Evolutionary conservation across 306 rosid species (phyloP), one percentile per base, ranked within the genome.

Genomic region (Acacia confusa): DNA sequence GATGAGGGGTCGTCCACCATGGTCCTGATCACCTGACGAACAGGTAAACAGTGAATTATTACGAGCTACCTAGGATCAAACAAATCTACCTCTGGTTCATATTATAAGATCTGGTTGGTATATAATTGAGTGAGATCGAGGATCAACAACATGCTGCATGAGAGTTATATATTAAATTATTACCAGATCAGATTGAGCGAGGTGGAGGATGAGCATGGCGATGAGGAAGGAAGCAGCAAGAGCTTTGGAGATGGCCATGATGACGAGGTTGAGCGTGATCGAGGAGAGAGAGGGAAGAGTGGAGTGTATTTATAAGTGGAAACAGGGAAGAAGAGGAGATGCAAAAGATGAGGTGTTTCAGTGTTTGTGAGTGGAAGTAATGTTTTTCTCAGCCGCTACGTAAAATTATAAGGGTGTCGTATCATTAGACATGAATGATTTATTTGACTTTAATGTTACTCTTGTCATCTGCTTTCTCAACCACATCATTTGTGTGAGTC

Each of bases 111-210:
- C 1, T 36, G 0, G 38, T 36, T 36, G 40, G 25, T 12, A 27
- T 30, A 30, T 4, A 65, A 65, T 12, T 60, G 2, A 32, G 20
- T 6, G 2, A 20, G 7, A n/a, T n/a, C n/a, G n/a, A 12, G 48
- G 20, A 47, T 34, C 38, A 6, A 48, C n/a, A n/a, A n/a, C n/a
- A n/a, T n/a, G 20, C 15, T 48, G 70, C 19, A 36, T 25, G 30
- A 28, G 7, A 12, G 48, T 81, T 79, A 20, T 52, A 34, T 1
- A 17, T 53, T 53, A 53, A 7, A 6, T 1, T 52, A 53, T 7
- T 7, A 85, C 90, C 71, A 14, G 66, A 53, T 79, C 76, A 73
- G 90, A 87, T 34, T 85, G 72, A 19, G 47, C 84, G 4, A 73
- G 79, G 34, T 45, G 64, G 34, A 88, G 47, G 41, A 80, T 47